These are phyloP conservation scores for Batkoa obscura DNA, from an alignment of 371 early-diverging fungal genomes.

Conservation along the genomic window DNA sequence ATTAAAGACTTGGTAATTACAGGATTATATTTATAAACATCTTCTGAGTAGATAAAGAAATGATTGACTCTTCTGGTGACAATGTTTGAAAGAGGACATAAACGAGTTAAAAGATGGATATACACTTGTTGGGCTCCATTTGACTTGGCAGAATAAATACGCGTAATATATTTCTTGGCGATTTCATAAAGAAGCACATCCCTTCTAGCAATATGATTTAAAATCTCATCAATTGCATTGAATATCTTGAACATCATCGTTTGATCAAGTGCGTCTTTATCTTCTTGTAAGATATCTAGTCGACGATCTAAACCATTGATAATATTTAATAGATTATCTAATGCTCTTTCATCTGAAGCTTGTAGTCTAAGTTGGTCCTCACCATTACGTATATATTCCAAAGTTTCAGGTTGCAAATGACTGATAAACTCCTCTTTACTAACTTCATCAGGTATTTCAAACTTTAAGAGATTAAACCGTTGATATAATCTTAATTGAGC, in stretches of 20 bases:
- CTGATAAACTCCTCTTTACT: too few species aligned
- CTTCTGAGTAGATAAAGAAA: conserved; percentile 88
- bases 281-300: conserved; percentile 28
- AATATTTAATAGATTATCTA: conserved; percentile 18
- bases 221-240: not conserved
- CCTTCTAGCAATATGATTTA: not conserved
- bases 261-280: not conserved
- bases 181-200: conserved; percentile 62
- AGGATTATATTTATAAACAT: conserved; percentile 81
- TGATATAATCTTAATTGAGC: conserved; percentile 54
- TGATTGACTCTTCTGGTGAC: conserved; percentile 63
- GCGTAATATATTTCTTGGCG: conserved; percentile 68
- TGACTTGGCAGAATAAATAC: conserved; percentile 9
- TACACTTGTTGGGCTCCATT: conserved; percentile 55
- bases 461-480: too few species aligned
- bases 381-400: too few species aligned
- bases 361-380: too few species aligned
- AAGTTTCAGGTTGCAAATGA: too few species aligned
- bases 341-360: too few species aligned
- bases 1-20: conserved; percentile 66
- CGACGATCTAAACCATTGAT: conserved; percentile 58
- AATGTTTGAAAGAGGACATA: conserved; percentile 58
- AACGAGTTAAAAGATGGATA: conserved; percentile 50
- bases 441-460: too few species aligned
- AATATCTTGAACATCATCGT: not conserved